Base-by-base conservation (phyloP, 495 filamentous ascomycete species). In the Annulohypoxylon bovei region DNA sequence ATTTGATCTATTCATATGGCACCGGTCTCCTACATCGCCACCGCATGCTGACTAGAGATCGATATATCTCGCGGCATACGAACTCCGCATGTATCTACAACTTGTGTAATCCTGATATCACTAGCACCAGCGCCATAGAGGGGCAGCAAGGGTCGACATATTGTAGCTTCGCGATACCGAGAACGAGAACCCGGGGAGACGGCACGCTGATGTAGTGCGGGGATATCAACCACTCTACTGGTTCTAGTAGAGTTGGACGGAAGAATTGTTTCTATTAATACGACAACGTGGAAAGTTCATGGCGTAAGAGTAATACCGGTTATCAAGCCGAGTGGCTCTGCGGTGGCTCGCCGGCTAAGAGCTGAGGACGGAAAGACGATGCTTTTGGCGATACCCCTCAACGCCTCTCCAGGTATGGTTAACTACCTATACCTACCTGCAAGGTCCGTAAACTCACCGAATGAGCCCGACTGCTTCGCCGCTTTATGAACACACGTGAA, bases 401-500 rank as follows among this genome's bases (percentile, higher is more conserved):
- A 53, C 28, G 53, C 27, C 33, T 4, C n/a, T 40, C 22, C 28
- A 42, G 2, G 6, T 20, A 32, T 35, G n/a, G 27, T 23, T 7
- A 25, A 33, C n/a, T n/a, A n/a, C n/a, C n/a, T n/a, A n/a, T n/a
- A n/a, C n/a, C n/a, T n/a, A n/a, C n/a, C n/a, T n/a, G 39, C 11
- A 35, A 56, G 30, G n/a, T 6, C 53, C 40, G 53, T 50, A 35
- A 57, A n/a, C 27, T 30, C 32, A 22, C 14, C 53, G 18, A 65
- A 65, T 58, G 23, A 50, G 49, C 30, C 44, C 30, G 23, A 57
- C 22, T 14, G 49, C 53, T 40, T 14, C 53, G 20, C 22, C 53
- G 30, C 32, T n/a, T 60, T 47, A 33, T 20, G 39, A 59, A 33
- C 35, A 12, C 54, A 66, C 54, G 25, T 52, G 63, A 22, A 33